phyloP scores from a whole-genome alignment of 306 rosid species.

The Macrotyloma uniflorum region DNA sequence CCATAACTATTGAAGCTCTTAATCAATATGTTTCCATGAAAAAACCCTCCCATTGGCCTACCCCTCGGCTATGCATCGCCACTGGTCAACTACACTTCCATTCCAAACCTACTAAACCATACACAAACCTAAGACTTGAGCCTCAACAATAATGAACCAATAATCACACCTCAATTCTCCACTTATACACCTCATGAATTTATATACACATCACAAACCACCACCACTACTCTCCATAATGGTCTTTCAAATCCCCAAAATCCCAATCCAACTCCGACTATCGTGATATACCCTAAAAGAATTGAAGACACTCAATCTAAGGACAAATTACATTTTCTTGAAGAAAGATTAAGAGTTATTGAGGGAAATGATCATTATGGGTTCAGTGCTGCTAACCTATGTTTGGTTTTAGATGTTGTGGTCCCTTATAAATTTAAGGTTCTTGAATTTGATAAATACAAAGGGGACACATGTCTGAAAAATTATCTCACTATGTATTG shows the following conservation, averaged over 20 bases:
- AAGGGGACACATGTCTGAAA: not conserved
- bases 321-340: not conserved
- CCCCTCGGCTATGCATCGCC: too few relatives aligned
- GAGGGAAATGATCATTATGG: not conserved
- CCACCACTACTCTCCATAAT: too few relatives aligned
- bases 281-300: not conserved
- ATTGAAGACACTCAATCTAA: not conserved
- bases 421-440: not conserved
- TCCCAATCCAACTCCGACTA: not conserved
- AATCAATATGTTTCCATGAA: too few relatives aligned
- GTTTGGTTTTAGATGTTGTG: not conserved
- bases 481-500: not conserved
- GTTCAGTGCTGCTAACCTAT: not conserved
- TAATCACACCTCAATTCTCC: too few relatives aligned
- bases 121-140: not conserved
- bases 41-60: too few relatives aligned
- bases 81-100: too few relatives aligned
- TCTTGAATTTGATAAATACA: not conserved
- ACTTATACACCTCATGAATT: too few relatives aligned
- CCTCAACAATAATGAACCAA: too few relatives aligned
- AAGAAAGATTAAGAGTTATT: not conserved
- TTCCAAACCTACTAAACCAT: too few relatives aligned
- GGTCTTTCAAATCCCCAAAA: not conserved
- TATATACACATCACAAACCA: not conserved
- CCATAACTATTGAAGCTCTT: fast-evolving